Conservation (phyloP, 2,329 filamentous ascomycete species). For the Fusarium miscanthi region DNA sequence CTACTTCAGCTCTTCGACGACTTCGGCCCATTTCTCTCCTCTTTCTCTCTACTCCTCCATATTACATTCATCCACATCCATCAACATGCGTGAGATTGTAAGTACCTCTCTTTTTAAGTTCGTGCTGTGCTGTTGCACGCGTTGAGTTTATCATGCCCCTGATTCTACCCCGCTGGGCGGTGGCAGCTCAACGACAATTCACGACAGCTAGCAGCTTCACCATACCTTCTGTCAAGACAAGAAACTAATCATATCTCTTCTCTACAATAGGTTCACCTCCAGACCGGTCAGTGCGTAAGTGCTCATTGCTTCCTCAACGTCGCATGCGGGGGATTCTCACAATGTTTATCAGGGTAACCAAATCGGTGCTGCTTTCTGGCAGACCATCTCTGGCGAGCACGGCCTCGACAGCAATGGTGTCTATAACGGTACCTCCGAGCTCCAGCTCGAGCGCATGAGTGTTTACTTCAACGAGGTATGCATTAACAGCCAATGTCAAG, state of each 20-base stretch:
- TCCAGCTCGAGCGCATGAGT: conserved; percentile 99
- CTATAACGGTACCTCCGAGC: conserved; percentile 98
- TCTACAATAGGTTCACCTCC: conserved; percentile 92
- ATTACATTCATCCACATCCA: conserved; percentile 43
- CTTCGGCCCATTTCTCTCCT: conserved; percentile 38
- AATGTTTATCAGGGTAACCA: conserved; percentile 85
- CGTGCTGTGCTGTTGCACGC: conserved; percentile 3
- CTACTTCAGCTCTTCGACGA: conserved; percentile 48
- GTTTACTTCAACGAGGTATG: conserved; percentile 92
- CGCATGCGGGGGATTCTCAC: conserved; percentile 50
- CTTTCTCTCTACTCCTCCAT: conserved; percentile 42
- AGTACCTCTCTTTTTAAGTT: conserved; percentile 51
- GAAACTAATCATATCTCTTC: conserved; percentile 65
- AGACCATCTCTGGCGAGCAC: conserved; percentile 89
- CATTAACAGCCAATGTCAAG: background rate
- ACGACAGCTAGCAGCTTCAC: conserved; percentile 24
- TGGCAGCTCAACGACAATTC: conserved; percentile 29
- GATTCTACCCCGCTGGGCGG: conserved; percentile 53
- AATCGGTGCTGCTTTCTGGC: conserved; percentile 99
- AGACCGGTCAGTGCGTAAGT: conserved; percentile 98
- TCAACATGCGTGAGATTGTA: conserved; percentile 77
- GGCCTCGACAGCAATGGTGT: conserved; percentile 97
- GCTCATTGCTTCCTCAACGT: conserved; percentile 12
- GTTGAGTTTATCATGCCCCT: conserved; percentile 43
- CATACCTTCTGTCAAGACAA: conserved; percentile 35